Evolutionary conservation across 2,329 filamentous ascomycete genomes (phyloP), one percentile per base, ranked within the genome.

Genomic region (Colletotrichum limetticola): DNA sequence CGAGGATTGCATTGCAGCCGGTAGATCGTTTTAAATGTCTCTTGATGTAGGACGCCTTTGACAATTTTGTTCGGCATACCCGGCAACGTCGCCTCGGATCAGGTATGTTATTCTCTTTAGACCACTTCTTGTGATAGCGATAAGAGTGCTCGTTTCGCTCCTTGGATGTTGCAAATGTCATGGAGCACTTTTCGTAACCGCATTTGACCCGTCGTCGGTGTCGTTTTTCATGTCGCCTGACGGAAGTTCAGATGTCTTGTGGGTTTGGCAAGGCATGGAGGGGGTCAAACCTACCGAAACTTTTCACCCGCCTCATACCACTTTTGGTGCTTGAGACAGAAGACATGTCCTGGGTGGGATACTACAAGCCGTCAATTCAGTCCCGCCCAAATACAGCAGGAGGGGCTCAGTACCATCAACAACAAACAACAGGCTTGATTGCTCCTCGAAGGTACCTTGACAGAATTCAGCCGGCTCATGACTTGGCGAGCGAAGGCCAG

Each of bases 381-480:
- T 8, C 26, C 24, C 2, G 12, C 1, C 30, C 2, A 1, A 19
- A 16, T 12, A 8, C 9, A 5, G 2, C n/a, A 8, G 19, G 14
- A 2, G n/a, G 3, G 5, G 8, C 11, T 6, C 16, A 46, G 1
- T 46, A 46, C 42, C 42, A 46, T 37, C n/a, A 24, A 19, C 4
- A 2, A 26, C 8, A 8, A 16, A 37, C 2, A 9, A 5, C 5
- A 14, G 8, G 2, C n/a, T 3, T 37, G 14, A 5, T 2, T 19
- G 5, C n/a, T 56, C 16, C 16, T 1, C 19, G 7, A 28, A 2
- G 11, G 62, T 32, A 32, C 62, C 62, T 37, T 30, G 30, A 57
- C 52, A 56, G 62, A 56, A 28, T 28, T 32, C 62, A 65, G 30
- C 62, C 62, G 37, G 37, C 49, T 49, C 62, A 56, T 22, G 30